phyloP scores from a whole-genome alignment of 2,329 filamentous ascomycete species.

The Tetracladium maxilliforme region DNA sequence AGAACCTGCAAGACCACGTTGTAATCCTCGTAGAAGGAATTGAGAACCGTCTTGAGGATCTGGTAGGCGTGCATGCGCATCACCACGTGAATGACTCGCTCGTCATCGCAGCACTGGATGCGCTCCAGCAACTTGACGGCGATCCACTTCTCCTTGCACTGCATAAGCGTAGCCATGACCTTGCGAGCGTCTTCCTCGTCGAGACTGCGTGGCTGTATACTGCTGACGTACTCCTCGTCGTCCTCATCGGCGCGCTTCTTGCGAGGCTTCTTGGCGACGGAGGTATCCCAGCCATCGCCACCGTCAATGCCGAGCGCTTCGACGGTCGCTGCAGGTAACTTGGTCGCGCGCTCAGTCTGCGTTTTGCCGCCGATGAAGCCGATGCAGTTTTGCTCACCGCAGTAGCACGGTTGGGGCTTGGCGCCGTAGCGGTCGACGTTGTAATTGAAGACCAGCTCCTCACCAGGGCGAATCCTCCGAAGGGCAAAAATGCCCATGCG shows the following conservation, averaged over 20 bases:
- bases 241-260: constrained; percentile 88
- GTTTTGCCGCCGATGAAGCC: constrained; percentile 97
- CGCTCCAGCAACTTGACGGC: constrained; percentile 85
- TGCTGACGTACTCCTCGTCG: constrained; percentile 91
- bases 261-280: constrained; percentile 75
- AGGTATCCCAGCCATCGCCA: constrained; percentile 80
- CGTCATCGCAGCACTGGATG: constrained; percentile 75
- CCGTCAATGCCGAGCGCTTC: constrained; percentile 94
- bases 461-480: constrained; percentile 70
- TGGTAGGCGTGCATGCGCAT: constrained; percentile 96
- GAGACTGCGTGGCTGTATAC: constrained; percentile 64
- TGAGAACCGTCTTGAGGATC: constrained; percentile 77
- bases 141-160: constrained; percentile 99
- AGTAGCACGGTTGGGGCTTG: constrained; percentile 94
- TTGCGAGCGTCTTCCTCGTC: constrained; percentile 77
- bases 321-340: constrained; percentile 76
- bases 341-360: constrained; percentile 88
- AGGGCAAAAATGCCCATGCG: constrained; percentile 98
- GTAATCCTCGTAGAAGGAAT: constrained; percentile 82
- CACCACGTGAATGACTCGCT: constrained; percentile 73
- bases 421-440: constrained; percentile 97
- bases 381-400: constrained; percentile 84
- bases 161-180: constrained; percentile 92
- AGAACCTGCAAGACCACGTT: constrained; percentile 76
- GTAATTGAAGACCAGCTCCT: constrained; percentile 98